phyloP scores from a whole-genome alignment of 2,329 filamentous ascomycete genomes.

The Fusarium hainanense region DNA sequence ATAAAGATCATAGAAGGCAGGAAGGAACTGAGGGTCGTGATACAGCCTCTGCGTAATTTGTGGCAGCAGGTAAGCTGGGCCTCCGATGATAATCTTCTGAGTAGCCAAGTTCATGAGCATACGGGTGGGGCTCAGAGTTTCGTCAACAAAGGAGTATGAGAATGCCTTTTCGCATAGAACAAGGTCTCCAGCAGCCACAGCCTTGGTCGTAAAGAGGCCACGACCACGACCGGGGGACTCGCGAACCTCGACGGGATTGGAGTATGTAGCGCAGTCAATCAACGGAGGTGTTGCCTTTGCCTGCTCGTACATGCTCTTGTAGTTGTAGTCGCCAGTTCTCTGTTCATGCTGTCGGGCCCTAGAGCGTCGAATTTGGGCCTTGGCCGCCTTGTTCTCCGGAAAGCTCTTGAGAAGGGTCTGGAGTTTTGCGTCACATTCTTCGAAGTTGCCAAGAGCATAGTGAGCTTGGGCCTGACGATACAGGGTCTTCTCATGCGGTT shows the following conservation, averaged over 20 bases:
- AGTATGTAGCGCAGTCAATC: not conserved
- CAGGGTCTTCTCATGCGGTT: slow-evolving; percentile 54
- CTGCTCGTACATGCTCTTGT: not conserved
- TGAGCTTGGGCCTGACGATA: slow-evolving; percentile 59
- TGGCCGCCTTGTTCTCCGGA: not conserved
- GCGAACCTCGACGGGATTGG: not conserved
- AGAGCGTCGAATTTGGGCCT: fast-evolving
- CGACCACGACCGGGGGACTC: not conserved
- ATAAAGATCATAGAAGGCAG: not conserved
- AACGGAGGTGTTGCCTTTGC: not conserved
- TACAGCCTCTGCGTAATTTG: not conserved
- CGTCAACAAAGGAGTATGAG: not conserved
- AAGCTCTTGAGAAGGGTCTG: not conserved
- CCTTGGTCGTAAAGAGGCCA: not conserved
- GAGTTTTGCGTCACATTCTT: slow-evolving; percentile 37
- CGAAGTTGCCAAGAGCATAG: slow-evolving; percentile 56
- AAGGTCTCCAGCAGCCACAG: not conserved
- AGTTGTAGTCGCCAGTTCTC: not conserved
- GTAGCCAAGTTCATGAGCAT: not conserved
- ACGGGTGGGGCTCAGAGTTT: not conserved
- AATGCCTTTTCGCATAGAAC: fast-evolving
- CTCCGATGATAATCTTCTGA: not conserved
- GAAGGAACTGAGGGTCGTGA: not conserved
- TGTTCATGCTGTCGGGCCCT: not conserved
- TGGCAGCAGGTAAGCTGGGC: not conserved